Evolutionary conservation across 2,329 filamentous ascomycete species (phyloP).

Genomic region (Alternaria sp.): DNA sequence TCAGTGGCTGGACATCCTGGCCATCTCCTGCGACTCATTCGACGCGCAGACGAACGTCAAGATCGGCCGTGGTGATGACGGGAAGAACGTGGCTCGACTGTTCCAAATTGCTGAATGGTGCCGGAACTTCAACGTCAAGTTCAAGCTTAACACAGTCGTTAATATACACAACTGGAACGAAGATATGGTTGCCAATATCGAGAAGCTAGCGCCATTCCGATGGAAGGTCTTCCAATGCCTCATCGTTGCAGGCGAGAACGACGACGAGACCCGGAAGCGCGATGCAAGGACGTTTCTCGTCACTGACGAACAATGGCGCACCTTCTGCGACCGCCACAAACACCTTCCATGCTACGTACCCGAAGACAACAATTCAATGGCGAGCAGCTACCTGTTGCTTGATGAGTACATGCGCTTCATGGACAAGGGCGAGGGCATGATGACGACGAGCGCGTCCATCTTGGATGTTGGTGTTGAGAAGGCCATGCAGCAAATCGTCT

Average conservation of each 20-base stretch:
- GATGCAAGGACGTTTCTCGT: slow-evolving; percentile 5
- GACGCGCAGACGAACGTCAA: slow-evolving; percentile 1
- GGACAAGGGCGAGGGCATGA: not conserved
- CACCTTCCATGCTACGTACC: not conserved
- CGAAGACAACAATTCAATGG: slow-evolving; percentile 4
- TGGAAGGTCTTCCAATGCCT: slow-evolving; percentile 9
- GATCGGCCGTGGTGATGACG: slow-evolving; percentile 5
- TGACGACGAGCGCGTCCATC: not conserved
- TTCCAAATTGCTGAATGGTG: not conserved
- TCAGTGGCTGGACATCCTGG: slow-evolving; percentile 5
- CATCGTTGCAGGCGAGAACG: slow-evolving; percentile 8
- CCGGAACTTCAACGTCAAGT: not conserved
- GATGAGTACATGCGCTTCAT: slow-evolving; percentile 10
- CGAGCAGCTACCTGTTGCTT: slow-evolving; percentile 1
- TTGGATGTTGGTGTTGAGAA: slow-evolving; percentile 1
- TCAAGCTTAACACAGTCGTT: slow-evolving; percentile 10
- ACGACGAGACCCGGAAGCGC: not conserved
- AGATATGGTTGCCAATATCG: slow-evolving; percentile 3
- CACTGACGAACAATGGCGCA: not conserved
- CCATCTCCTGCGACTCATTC: slow-evolving; percentile 8
- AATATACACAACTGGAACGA: slow-evolving; percentile 3
- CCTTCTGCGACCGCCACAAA: not conserved
- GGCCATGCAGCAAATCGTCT: slow-evolving; percentile 3
- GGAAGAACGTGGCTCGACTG: not conserved
- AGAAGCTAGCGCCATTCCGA: slow-evolving; percentile 7